Percentiles rank a stretch among this genome's conserved stretches.
Evolutionary conservation across 2,329 filamentous ascomycete genomes (phyloP).

Genomic region (Knoxdaviesia capensis): DNA sequence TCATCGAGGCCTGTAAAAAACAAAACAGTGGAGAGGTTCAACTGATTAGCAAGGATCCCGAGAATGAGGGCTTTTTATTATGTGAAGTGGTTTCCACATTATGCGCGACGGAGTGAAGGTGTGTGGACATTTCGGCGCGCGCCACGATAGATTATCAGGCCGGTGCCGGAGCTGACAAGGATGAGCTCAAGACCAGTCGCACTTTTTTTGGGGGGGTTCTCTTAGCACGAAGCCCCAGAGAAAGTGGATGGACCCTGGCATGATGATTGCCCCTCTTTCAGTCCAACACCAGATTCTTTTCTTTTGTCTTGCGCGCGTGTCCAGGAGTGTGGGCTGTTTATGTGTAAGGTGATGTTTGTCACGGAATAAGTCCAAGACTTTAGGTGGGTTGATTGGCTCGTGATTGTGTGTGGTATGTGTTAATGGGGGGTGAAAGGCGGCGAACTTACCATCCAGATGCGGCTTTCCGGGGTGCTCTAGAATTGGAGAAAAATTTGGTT

Average conservation of each 20-base stretch:
- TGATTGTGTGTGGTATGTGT: slow-evolving; percentile 2
- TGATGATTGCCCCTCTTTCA: background rate
- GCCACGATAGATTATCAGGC: no score
- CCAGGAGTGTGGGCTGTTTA: background rate
- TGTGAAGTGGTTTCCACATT: no score
- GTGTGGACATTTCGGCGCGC: no score
- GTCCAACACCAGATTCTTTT: background rate
- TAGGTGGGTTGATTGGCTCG: background rate
- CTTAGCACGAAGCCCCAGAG: no score
- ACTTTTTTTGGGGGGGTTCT: no score
- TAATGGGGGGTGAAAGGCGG: slow-evolving; percentile 5
- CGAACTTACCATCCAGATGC: slow-evolving; percentile 39
- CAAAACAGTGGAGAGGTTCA: no score
- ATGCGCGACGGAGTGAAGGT: no score
- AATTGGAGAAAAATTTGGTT: slow-evolving; percentile 14
- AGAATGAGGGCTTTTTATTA: no score
- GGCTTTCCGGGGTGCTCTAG: slow-evolving; percentile 51
- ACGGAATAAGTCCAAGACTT: no score
- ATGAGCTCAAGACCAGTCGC: no score
- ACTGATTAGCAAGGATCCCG: no score
- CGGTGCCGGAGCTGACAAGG: no score
- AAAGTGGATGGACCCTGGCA: background rate
- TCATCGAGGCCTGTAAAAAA: slow-evolving; percentile 35
- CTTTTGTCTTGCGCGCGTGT: background rate
- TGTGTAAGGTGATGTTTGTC: background rate